phyloP scores from a whole-genome alignment of 2,329 filamentous ascomycete species.

The Colletotrichum australisinense region DNA sequence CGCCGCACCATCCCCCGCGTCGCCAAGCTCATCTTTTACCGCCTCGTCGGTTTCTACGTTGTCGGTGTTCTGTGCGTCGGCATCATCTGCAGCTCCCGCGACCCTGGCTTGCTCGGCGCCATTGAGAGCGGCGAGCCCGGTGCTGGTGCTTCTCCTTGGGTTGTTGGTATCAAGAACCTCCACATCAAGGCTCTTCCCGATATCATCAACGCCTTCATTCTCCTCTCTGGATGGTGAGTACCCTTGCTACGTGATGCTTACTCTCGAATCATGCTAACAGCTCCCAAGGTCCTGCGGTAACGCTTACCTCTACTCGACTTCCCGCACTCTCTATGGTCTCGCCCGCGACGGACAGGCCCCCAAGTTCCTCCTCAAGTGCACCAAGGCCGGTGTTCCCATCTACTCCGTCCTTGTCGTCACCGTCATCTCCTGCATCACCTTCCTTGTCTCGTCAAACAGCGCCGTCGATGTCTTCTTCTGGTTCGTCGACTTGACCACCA shows the following conservation, averaged over 20 bases:
- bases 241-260: no score
- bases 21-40: conserved; percentile 80
- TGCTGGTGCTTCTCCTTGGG: conserved; percentile 63
- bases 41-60: conserved; percentile 78
- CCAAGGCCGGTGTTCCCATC: conserved; percentile 57
- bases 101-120: conserved; percentile 63
- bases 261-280: not conserved
- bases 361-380: conserved; percentile 52
- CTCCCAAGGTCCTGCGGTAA: conserved; percentile 55
- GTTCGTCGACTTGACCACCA: conserved; percentile 65
- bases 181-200: conserved; percentile 63
- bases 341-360: conserved; percentile 62
- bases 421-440: conserved; percentile 48
- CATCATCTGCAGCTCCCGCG: conserved; percentile 69
- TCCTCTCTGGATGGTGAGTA: conserved; percentile 40
- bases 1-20: conserved; percentile 74
- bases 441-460: conserved; percentile 50
- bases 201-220: conserved; percentile 64
- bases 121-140: conserved; percentile 62
- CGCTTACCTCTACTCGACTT: conserved; percentile 63
- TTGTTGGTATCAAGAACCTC: conserved; percentile 66
- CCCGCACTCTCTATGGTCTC: conserved; percentile 61
- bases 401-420: conserved; percentile 46
- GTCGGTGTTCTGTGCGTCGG: conserved; percentile 70
- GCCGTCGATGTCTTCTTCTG: conserved; percentile 53